These are phyloP conservation scores for Vaccinium vitisidaea DNA, from an alignment of 148 eudicot species.

Conservation along the genomic window DNA sequence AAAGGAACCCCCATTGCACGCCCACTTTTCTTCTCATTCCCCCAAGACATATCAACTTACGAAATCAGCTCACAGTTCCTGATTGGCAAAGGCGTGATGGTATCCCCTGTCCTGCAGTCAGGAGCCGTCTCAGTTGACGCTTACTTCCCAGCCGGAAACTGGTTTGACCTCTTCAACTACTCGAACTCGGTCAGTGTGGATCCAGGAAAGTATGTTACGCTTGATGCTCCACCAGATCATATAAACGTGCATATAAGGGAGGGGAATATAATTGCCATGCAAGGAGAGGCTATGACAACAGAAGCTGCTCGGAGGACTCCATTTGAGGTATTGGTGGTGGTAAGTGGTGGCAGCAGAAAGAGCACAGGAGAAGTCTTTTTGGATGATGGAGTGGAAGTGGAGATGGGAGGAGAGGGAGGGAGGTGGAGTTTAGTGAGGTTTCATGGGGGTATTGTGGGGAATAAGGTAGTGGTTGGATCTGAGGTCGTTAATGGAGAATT, in stretches of 20 bases:
- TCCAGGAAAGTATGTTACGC: constrained; percentile 35
- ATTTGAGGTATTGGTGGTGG: constrained; percentile 56
- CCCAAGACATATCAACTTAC: constrained; percentile 50
- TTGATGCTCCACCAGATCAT: constrained; percentile 70
- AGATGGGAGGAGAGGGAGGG: constrained; percentile 44
- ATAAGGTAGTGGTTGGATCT: constrained; percentile 36
- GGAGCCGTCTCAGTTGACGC: constrained; percentile 49
- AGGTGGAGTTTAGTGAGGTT: constrained; percentile 57
- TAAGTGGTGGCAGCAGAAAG: constrained; percentile 24
- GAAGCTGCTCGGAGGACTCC: constrained; percentile 59
- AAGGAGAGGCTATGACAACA: constrained; percentile 71
- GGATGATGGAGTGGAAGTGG: constrained; percentile 63
- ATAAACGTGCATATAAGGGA: constrained; percentile 72
- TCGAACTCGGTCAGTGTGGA: constrained; percentile 37
- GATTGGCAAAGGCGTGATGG: constrained; percentile 65
- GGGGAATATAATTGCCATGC: constrained; percentile 70
- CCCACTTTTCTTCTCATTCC: constrained; percentile 73
- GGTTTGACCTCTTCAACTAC: constrained; percentile 76
- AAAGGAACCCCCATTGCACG: constrained; percentile 68
- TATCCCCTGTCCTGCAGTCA: constrained; percentile 64
- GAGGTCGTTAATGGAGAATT: constrained; percentile 52
- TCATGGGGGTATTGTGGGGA: constrained; percentile 25
- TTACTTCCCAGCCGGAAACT: constrained; percentile 77
- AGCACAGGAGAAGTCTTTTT: constrained; percentile 61
- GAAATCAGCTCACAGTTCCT: constrained; percentile 67